A percentile compares a stretch with the other conserved stretches of the same genome.
Evolutionary conservation across 2,329 filamentous ascomycete species (phyloP).

Genomic region (Paraphoma chrysanthemicola): DNA sequence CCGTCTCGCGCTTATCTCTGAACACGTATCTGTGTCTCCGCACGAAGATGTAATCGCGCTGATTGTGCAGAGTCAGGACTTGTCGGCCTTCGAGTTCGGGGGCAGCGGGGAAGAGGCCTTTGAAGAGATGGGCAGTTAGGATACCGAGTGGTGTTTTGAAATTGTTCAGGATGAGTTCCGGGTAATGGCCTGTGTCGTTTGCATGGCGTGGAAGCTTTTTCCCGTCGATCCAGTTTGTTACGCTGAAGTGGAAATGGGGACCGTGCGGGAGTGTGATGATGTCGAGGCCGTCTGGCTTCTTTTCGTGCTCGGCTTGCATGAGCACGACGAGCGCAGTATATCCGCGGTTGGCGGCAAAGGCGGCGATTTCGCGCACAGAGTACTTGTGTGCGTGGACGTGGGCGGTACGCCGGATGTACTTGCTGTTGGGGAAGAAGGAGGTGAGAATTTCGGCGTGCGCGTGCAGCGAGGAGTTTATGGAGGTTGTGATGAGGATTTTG

Average conservation of each 20-base stretch:
- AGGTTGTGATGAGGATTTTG: slow-evolving; percentile 92
- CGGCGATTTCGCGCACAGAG: slow-evolving; percentile 86
- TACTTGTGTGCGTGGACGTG: slow-evolving; percentile 91
- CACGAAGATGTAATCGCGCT: slow-evolving; percentile 95
- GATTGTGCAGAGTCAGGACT: slow-evolving; percentile 91
- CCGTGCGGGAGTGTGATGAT: slow-evolving; percentile 84
- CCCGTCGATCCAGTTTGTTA: slow-evolving; percentile 89
- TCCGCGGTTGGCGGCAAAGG: slow-evolving; percentile 80
- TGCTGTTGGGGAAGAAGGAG: slow-evolving; percentile 78
- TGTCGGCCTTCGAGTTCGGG: slow-evolving; percentile 87
- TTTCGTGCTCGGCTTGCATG: slow-evolving; percentile 77
- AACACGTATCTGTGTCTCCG: slow-evolving; percentile 91
- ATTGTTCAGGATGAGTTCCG: slow-evolving; percentile 89
- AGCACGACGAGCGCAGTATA: slow-evolving; percentile 86
- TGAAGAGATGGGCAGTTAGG: slow-evolving; percentile 82
- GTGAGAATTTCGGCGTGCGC: slow-evolving; percentile 79
- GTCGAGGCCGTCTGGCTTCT: slow-evolving; percentile 81
- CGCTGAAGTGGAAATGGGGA: slow-evolving; percentile 90
- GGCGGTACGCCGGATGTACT: slow-evolving; percentile 83
- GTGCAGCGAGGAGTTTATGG: slow-evolving; percentile 87
- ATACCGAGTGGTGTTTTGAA: slow-evolving; percentile 93
- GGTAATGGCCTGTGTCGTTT: slow-evolving; percentile 85
- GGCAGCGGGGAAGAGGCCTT: slow-evolving; percentile 76
- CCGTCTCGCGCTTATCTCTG: slow-evolving; percentile 82
- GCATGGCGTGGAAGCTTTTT: slow-evolving; percentile 88